Conservation (phyloP, 2,329 filamentous ascomycete genomes). For the Trichoderma arundinaceum region DNA sequence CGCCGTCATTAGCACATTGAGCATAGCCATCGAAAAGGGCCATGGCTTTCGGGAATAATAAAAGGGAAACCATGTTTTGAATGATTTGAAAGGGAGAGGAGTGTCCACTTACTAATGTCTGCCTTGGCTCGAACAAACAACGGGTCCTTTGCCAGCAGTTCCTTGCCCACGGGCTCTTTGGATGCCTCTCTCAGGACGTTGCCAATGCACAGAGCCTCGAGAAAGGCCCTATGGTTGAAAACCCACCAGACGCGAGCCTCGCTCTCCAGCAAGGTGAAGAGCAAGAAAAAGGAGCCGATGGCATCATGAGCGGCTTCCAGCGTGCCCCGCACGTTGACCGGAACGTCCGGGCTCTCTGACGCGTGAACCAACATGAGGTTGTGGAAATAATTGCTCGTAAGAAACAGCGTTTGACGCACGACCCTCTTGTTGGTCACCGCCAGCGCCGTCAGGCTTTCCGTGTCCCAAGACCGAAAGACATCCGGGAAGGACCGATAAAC, state of each 20-base stretch:
- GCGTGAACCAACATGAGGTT: conserved; percentile 81
- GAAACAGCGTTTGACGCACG: conserved; percentile 75
- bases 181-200: conserved; percentile 61
- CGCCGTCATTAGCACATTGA: conserved; percentile 3
- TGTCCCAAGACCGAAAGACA: conserved; percentile 71
- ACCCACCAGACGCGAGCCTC: conserved; percentile 86
- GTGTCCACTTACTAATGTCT: conserved; percentile 61
- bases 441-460: conserved; percentile 62
- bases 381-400: conserved; percentile 83
- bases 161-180: conserved; percentile 53
- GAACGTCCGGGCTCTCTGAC: conserved; percentile 68
- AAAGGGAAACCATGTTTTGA: conserved; percentile 5
- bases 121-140: conserved; percentile 63
- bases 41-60: conserved; percentile 26
- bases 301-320: conserved; percentile 79
- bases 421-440: conserved; percentile 66
- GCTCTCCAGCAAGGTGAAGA: conserved; percentile 69
- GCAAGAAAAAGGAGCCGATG: conserved; percentile 74
- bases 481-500: conserved; percentile 76
- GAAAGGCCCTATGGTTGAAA: conserved; percentile 79
- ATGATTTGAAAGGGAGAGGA: neutral
- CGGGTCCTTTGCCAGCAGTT: conserved; percentile 58
- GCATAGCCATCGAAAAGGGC: neutral
- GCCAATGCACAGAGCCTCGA: conserved; percentile 74
- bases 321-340: conserved; percentile 70